Conservation (phyloP, 352 stramenopile species). For the Ophiocytium majus region DNA sequence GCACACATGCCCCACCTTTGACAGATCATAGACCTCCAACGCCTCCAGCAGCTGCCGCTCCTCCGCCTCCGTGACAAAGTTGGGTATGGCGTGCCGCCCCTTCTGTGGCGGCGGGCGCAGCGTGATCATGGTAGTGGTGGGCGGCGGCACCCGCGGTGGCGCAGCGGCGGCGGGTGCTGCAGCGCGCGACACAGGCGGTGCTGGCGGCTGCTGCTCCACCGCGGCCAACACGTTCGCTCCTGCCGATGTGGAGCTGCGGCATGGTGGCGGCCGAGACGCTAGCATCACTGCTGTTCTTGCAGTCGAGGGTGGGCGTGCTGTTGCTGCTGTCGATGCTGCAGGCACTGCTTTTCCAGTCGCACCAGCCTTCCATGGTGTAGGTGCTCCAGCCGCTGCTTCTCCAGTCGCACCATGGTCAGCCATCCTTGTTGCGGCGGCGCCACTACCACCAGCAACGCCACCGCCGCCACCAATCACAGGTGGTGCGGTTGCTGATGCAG, state of each 20-base stretch:
- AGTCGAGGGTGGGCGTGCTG: too few species aligned
- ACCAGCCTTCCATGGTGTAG: too few species aligned
- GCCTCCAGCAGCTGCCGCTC: neutral
- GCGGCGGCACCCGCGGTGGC: too few species aligned
- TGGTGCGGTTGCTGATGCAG: too few species aligned
- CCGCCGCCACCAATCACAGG: too few species aligned
- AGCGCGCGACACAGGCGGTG: neutral
- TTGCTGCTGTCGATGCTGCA: too few species aligned
- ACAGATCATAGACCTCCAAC: neutral
- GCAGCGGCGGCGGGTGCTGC: neutral
- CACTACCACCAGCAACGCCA: too few species aligned
- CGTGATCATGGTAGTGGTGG: neutral
- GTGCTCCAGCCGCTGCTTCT: too few species aligned
- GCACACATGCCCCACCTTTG: too few species aligned
- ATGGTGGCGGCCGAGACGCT: neutral
- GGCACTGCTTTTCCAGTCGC: too few species aligned
- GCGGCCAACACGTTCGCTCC: neutral
- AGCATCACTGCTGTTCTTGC: neutral
- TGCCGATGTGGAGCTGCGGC: neutral
- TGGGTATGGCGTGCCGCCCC: constrained; percentile 5
- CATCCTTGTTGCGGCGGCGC: too few species aligned
- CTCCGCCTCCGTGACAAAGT: constrained; percentile 1
- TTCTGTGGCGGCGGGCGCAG: neutral
- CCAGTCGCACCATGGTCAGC: too few species aligned
- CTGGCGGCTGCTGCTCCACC: neutral